Base-by-base conservation (phyloP, 2,329 filamentous ascomycete species). In the Colletotrichum chlorophyti region DNA sequence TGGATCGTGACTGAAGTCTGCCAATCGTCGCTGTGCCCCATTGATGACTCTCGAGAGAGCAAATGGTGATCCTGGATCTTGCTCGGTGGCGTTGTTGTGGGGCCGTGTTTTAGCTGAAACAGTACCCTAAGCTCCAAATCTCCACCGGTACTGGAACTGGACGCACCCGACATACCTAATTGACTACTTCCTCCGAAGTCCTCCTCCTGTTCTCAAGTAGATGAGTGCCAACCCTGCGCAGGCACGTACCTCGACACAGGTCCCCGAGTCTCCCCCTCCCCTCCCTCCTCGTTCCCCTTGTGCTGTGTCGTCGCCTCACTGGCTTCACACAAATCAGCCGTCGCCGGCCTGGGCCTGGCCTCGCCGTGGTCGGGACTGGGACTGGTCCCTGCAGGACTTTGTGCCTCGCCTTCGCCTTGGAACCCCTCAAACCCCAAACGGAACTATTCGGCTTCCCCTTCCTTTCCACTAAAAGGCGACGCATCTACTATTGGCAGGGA, bases 101-200 rank as follows among this genome's bases (percentile, higher is more conserved):
- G 31, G 27, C 40, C 37, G 47, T n/a, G n/a, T n/a, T 61, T 38
- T 61, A 63, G 48, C 45, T 61, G 61, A 63, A 63, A 63, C 61
- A 51, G 54, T 60, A 42, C n/a, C n/a, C n/a, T n/a, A n/a, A n/a
- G 32, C 19, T 14, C 27, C 5, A 45, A 27, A 60, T 60, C 24
- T 29, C 38, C 27, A 21, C 46, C 19, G 46, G 49, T 7, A 27
- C n/a, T n/a, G n/a, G n/a, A n/a, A n/a, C n/a, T n/a, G n/a, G n/a
- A n/a, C n/a, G n/a, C n/a, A n/a, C n/a, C n/a, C n/a, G n/a, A n/a
- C n/a, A n/a, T n/a, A n/a, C n/a, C n/a, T n/a, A n/a, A n/a, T n/a
- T n/a, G n/a, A n/a, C n/a, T n/a, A n/a, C n/a, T n/a, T n/a, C 29
- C 43, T 37, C 31, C 17, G 23, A 47, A 24, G 48, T 46, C 48